Evolutionary conservation across 1,139 yeast species (phyloP), one percentile per base, ranked within the genome.

Genomic region (Kodamaea ohmeri): DNA sequence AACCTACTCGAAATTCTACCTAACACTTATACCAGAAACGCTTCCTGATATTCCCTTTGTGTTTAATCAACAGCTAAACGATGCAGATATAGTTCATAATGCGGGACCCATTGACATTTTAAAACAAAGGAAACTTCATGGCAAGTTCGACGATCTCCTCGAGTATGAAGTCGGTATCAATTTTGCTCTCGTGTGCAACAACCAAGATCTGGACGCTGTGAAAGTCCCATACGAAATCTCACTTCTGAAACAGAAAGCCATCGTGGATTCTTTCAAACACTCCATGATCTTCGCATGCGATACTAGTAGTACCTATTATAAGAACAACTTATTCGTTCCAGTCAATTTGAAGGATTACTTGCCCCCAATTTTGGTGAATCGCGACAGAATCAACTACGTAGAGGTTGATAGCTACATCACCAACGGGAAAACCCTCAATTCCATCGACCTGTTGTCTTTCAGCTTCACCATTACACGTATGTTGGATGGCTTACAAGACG

Each of bases 321-420:
- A 43, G 12, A 61, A 63, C 36, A 71, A 71, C 46, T 32, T 44
- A 43, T 40, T 60, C 28, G 45, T 71, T 7, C 76, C 76, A 0
- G 68, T 56, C 44, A 59, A 61, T 37, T 51, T 67, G 25, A 53
- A 67, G 33, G 58, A 52, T 42, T 68, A 70, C 67, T 56, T 61
- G 6, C 65, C 73, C 1, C 75, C 76, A 0, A 31, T 57, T 0
- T 31, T 65, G 9, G 57, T 63, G 4, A 52, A 60, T 38, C 51
- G 49, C 38, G 51, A 55, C 36, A 51, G 48, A n/a, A 42, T 36
- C 14, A 30, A 45, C 4, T 35, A 33, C 3, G 18, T 55, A 12
- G 35, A 42, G 8, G 38, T 52, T 14, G 39, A 42, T 21, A 40
- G 37, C 11, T 37, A 44, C 25, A 35, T 42, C 4, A 35, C 41